Conservation (phyloP, 75 land plant genomes). For the Pinus taeda region DNA sequence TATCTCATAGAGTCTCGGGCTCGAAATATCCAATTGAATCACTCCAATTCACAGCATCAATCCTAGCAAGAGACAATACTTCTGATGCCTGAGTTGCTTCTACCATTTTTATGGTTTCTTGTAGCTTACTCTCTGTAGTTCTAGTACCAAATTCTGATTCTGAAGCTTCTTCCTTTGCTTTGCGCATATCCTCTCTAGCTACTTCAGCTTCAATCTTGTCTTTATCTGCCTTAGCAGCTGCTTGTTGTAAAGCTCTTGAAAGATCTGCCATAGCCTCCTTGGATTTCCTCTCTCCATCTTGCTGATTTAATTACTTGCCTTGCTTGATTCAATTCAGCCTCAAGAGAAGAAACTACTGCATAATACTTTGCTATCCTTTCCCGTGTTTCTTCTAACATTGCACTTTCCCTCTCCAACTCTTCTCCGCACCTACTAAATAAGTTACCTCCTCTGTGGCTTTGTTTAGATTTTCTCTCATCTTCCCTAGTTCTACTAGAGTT, state of each 20-base stretch:
- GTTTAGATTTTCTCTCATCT: too few species aligned
- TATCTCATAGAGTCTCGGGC: background rate
- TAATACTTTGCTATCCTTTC: background rate
- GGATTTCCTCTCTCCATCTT: constrained; percentile 3
- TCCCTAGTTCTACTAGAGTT: background rate
- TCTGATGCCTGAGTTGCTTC: constrained; percentile 12
- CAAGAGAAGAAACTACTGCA: background rate
- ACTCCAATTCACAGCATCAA: background rate
- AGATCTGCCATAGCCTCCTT: constrained; percentile 8
- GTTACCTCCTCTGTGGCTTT: too few species aligned
- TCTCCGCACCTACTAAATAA: too few species aligned
- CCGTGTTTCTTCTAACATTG: too few species aligned
- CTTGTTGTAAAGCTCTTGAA: constrained; percentile 9
- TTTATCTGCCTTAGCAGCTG: constrained; percentile 18
- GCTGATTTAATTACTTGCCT: background rate
- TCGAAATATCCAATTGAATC: background rate
- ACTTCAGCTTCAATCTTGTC: constrained; percentile 8
- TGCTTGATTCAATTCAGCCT: constrained; percentile 9
- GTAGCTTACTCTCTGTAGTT: constrained; percentile 15
- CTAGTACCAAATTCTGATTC: constrained; percentile 9
- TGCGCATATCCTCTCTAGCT: too few species aligned
- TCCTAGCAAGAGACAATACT: constrained; percentile 11
- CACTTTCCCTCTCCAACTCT: too few species aligned
- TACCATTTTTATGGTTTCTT: constrained; percentile 6
- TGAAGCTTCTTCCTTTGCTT: constrained; percentile 9